Conservation (phyloP, 2,329 filamentous ascomycete species). For the Aspergillus texensis region DNA sequence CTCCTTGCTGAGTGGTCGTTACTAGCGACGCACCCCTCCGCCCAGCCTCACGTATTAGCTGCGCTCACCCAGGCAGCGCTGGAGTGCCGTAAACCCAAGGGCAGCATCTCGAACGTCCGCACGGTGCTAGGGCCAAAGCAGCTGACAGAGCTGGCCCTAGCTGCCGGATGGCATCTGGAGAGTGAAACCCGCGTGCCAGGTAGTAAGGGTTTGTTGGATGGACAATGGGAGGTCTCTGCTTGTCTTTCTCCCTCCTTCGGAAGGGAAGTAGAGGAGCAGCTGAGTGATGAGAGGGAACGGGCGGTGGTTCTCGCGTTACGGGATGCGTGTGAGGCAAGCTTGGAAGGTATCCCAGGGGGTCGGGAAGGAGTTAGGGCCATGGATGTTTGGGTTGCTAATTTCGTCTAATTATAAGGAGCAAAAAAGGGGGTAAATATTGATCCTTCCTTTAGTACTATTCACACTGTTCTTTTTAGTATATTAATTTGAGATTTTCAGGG, state of each 20-base stretch:
- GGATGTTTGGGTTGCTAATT: constrained; percentile 24
- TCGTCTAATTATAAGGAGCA: constrained; percentile 2
- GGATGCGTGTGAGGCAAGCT: constrained; percentile 22
- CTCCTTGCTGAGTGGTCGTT: constrained; percentile 54
- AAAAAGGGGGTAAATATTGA: no score
- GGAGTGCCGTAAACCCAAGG: constrained; percentile 31
- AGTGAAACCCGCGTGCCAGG: constrained; percentile 42
- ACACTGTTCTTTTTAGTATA: no score
- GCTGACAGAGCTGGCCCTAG: constrained; percentile 31
- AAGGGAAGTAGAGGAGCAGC: constrained; percentile 12
- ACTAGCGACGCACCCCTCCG: constrained; percentile 40
- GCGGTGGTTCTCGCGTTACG: constrained; percentile 16
- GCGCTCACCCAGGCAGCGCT: constrained; percentile 49
- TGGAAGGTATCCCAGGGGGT: constrained; percentile 14
- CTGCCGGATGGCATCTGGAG: neutral
- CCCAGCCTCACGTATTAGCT: constrained; percentile 56
- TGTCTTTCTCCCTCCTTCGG: constrained; percentile 21
- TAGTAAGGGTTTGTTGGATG: constrained; percentile 48
- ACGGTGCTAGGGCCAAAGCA: constrained; percentile 47
- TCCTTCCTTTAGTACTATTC: no score
- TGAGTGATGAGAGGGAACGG: constrained; percentile 18
- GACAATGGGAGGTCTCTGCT: constrained; percentile 48
- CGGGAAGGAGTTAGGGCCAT: constrained; percentile 19
- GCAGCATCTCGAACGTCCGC: constrained; percentile 51
- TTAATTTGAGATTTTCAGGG: no score